Base-by-base conservation (phyloP, 2,329 filamentous ascomycete genomes). In the Madurella fahalii region DNA sequence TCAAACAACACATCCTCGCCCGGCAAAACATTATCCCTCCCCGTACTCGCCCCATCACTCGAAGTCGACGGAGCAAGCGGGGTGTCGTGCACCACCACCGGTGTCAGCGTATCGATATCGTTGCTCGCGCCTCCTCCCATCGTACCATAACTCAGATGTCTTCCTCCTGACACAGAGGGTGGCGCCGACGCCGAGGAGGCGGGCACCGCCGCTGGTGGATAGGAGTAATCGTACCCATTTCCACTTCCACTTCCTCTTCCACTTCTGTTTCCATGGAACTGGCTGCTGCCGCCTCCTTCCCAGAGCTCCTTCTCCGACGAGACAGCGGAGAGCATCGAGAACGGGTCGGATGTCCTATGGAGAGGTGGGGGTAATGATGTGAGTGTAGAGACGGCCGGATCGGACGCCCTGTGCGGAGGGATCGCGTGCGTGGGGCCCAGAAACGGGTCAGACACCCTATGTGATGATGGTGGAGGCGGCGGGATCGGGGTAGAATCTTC, bases 1-100 rank as follows among this genome's bases (percentile, higher is more conserved):
- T 67, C 65, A 54, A 61, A 67, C 25, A 66, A 34, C 12, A 66
- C 15, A 47, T 63, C 62, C 54, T 67, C 65, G 4, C 65, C 65
- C 1, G 65, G 65, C 44, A 66, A 30, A 9, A 67, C 64, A 41
- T 66, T 65, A 48, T 67, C 65, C 18, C 65, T 53, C 13, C 59
- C 59, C 13, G 58, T 62, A 34, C 61, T 67, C 16, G 52, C 55
- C 15, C 58, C 60, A 18, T 67, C 65, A n/a, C 61, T 64, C 9
- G 54, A 59, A 11, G 47, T 54, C 4, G 61, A 62, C 15, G 58
- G 52, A 58, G 53, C 5, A 43, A 15, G 2, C 16, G 43, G 9
- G 47, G 54, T n/a, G 16, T 54, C 53, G 17, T 52, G 20, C 17
- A 67, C 61, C n/a, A 66, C 59, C 37, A 66, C 58, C 1, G 65